These are phyloP conservation scores for Yarrowia deformans DNA, from an alignment of 805 yeast species.

Conservation along the genomic window DNA sequence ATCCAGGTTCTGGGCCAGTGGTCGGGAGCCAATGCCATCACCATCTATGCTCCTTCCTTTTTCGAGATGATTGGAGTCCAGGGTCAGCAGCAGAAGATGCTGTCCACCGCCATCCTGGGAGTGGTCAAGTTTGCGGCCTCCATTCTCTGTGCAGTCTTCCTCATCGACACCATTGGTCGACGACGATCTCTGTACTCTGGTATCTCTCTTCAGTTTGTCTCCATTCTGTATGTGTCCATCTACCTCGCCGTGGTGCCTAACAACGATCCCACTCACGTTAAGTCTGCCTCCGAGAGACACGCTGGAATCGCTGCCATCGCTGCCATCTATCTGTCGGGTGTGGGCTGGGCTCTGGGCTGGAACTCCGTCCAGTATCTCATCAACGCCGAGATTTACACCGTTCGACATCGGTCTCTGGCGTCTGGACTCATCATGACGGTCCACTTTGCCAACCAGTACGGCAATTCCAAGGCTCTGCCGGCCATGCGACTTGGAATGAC, in stretches of 20 bases:
- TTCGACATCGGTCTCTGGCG: slow-evolving; percentile 59
- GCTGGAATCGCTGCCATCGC: slow-evolving; percentile 62
- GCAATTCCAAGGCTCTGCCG: slow-evolving; percentile 64
- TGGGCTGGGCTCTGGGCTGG: slow-evolving; percentile 68
- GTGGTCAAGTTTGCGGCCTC: slow-evolving; percentile 61
- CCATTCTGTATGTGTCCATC: slow-evolving; percentile 57
- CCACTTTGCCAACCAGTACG: slow-evolving; percentile 65
- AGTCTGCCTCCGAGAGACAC: slow-evolving; percentile 49
- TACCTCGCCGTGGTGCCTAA: slow-evolving; percentile 54
- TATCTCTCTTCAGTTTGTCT: slow-evolving; percentile 54
- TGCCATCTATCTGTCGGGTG: slow-evolving; percentile 58
- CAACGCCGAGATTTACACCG: slow-evolving; percentile 63
- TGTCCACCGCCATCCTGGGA: slow-evolving; percentile 62
- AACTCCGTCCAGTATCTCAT: slow-evolving; percentile 63
- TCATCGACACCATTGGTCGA: slow-evolving; percentile 63
- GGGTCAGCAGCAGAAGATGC: slow-evolving; percentile 52
- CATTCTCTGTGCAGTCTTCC: slow-evolving; percentile 59
- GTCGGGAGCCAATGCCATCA: slow-evolving; percentile 66
- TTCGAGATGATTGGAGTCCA: slow-evolving; percentile 58
- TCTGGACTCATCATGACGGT: slow-evolving; percentile 61
- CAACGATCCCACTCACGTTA: slow-evolving; percentile 51
- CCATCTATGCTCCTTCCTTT: slow-evolving; percentile 63
- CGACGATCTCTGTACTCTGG: slow-evolving; percentile 60
- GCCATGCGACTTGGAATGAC: slow-evolving; percentile 58
- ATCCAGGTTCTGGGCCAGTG: slow-evolving; percentile 56